phyloP scores from a whole-genome alignment of 345 rosid genomes.

The Salix viminalis region DNA sequence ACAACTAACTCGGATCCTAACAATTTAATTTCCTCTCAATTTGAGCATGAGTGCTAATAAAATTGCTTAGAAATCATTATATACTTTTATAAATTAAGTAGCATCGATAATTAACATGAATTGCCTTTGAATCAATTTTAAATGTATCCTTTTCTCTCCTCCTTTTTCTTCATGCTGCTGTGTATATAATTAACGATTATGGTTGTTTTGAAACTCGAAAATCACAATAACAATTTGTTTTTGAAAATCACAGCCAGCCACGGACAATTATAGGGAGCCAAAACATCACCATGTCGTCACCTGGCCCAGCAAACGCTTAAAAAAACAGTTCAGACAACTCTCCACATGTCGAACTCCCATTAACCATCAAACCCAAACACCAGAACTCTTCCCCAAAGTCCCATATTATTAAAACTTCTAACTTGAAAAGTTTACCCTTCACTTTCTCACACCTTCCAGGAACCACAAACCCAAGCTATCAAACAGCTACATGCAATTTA shows the following conservation, averaged over 20 bases:
- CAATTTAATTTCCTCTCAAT: no score
- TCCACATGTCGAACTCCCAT: constrained; percentile 30
- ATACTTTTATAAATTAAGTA: neutral
- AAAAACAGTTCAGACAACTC: constrained; percentile 12
- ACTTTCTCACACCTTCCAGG: constrained; percentile 3
- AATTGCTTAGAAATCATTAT: no score
- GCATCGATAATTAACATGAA: neutral
- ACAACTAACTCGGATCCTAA: no score
- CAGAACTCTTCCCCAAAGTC: constrained; percentile 13
- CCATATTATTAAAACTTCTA: neutral
- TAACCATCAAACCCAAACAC: constrained; percentile 13
- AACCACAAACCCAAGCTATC: neutral
- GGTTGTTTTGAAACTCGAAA: neutral
- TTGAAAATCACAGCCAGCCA: neutral
- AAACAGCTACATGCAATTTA: neutral
- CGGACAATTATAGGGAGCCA: constrained; percentile 29
- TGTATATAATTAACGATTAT: neutral
- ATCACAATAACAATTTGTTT: neutral
- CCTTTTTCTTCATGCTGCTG: neutral
- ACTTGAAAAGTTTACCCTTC: neutral
- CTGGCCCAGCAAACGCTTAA: constrained; percentile 13
- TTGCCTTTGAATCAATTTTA: neutral
- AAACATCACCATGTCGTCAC: constrained; percentile 31
- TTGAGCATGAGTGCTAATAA: no score
- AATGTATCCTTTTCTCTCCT: neutral